Percentiles rank a stretch among this genome's conserved stretches.
phyloP scores from a whole-genome alignment of 108 stramenopile genomes.

The Cyclotella atomus region DNA sequence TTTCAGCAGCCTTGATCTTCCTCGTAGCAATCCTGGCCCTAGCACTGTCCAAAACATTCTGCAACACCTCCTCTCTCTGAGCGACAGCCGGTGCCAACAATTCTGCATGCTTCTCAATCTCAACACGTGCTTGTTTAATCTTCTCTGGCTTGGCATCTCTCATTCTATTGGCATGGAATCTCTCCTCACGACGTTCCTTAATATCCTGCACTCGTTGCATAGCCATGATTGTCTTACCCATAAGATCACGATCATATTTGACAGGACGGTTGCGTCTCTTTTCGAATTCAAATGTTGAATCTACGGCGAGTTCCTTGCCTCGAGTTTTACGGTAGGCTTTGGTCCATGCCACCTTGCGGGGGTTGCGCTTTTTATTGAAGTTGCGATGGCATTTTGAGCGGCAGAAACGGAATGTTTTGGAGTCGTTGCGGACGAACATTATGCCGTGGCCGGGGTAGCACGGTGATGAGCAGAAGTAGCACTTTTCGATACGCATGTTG shows the following conservation, averaged over 20 bases:
- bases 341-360: conserved; percentile 99
- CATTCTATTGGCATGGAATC: conserved; percentile 89
- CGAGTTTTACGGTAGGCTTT: conserved; percentile 98
- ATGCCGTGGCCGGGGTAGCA: conserved; percentile 99
- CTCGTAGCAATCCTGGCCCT: conserved; percentile 83
- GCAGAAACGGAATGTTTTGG: conserved; percentile 99
- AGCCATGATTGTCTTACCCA: conserved; percentile 97
- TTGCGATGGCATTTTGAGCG: conserved; percentile 99
- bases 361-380: conserved; percentile 99
- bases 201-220: conserved; percentile 96
- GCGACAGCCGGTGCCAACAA: conserved; percentile 90
- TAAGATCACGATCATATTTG: conserved; percentile 96
- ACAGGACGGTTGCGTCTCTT: conserved; percentile 98
- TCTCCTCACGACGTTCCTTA: conserved; percentile 79
- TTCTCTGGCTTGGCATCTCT: conserved; percentile 87
- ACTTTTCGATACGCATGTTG: conserved; percentile 95
- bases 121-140: conserved; percentile 87
- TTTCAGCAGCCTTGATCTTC: conserved; percentile 55
- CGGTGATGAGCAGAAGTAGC: conserved; percentile 97
- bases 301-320: conserved; percentile 96
- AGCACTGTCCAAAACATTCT: conserved; percentile 86
- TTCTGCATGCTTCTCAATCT: conserved; percentile 90
- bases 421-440: conserved; percentile 98
- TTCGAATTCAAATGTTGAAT: conserved; percentile 99
- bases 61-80: conserved; percentile 83